These are phyloP conservation scores for Pyrenopolyporus hunteri DNA, from an alignment of 495 filamentous ascomycete genomes.

Conservation along the genomic window DNA sequence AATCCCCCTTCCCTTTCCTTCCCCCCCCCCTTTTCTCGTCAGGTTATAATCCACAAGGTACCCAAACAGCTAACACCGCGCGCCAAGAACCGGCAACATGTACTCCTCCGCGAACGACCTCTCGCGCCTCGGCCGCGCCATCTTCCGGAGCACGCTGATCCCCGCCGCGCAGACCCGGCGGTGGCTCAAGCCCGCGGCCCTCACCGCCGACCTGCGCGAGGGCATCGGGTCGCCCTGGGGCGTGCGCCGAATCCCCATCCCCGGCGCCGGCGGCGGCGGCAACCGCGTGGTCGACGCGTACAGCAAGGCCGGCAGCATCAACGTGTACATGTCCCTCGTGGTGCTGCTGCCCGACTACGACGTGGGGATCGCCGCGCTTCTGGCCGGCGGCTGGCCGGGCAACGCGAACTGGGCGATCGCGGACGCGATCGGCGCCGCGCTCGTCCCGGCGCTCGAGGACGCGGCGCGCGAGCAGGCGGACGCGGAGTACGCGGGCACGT, in stretches of 20 bases:
- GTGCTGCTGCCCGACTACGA: conserved; percentile 61
- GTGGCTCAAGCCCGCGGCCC: conserved; percentile 62
- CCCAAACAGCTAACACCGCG: neutral
- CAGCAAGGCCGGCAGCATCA: conserved; percentile 61
- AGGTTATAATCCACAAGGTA: neutral
- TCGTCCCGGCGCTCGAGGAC: conserved; percentile 53
- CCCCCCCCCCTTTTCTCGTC: neutral
- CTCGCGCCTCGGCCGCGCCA: conserved; percentile 58
- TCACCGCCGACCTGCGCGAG: conserved; percentile 54
- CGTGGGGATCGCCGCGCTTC: conserved; percentile 48
- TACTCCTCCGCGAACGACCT: conserved; percentile 62
- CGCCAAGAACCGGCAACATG: conserved; percentile 60
- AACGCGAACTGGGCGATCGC: conserved; percentile 56
- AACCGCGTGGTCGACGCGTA: conserved; percentile 57
- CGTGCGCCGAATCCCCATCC: conserved; percentile 52
- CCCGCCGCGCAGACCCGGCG: conserved; percentile 51
- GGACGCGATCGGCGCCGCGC: conserved; percentile 50
- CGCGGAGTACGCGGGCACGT: conserved; percentile 50
- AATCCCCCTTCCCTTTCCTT: neutral
- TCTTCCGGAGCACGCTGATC: conserved; percentile 58
- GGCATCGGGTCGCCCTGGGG: conserved; percentile 66
- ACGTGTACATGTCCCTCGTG: conserved; percentile 55
- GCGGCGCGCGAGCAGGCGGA: conserved; percentile 53
- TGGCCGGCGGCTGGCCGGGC: conserved; percentile 54
- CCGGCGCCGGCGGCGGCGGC: conserved; percentile 44